Evolutionary conservation across 2,329 filamentous ascomycete species (phyloP), one percentile per base, ranked within the genome.

Genomic region (Fusarium piperis): DNA sequence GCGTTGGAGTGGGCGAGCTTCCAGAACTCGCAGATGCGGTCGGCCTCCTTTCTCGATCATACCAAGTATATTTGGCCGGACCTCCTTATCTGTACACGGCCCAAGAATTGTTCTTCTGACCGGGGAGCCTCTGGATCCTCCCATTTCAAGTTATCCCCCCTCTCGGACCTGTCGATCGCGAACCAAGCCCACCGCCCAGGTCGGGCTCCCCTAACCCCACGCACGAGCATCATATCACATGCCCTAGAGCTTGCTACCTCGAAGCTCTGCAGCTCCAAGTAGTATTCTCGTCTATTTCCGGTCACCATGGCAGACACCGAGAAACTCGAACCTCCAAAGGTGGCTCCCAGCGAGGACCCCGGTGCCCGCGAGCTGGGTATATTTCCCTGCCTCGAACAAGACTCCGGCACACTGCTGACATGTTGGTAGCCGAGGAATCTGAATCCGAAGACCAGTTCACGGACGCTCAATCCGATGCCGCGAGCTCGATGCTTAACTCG

Each of bases 381-480:
- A 72, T 70, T 52, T 41, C 58, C 32, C 46, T 41, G 13, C 20
- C 52, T 56, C 38, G 52, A 30, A 63, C 41, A 60, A n/a, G n/a
- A n/a, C 16, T 44, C 46, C 20, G 12, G 18, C 32, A 30, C 16
- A 26, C 48, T 68, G 62, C 78, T 82, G 70, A 81, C 73, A 58
- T 59, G 33, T 36, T 26, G 23, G 36, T 46, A 80, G 80, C 79
- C 81, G 87, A 87, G 66, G 84, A 83, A 32, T 91, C 90, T 55
- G 90, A 92, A 69, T 91, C 89, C 30, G 90, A 92, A 51, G 90
- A 92, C 73, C 90, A 92, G 81, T 92, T 91, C 79, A 91, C 88
- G 57, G 90, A 92, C 78, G 90, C 90, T 35, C 88, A 88, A 61
- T 90, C 89, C 35, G 85, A 80, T 62, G 83, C 77, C 64, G 80